phyloP scores from a whole-genome alignment of 129 eudicot genomes.

The Escallonia herrerae region DNA sequence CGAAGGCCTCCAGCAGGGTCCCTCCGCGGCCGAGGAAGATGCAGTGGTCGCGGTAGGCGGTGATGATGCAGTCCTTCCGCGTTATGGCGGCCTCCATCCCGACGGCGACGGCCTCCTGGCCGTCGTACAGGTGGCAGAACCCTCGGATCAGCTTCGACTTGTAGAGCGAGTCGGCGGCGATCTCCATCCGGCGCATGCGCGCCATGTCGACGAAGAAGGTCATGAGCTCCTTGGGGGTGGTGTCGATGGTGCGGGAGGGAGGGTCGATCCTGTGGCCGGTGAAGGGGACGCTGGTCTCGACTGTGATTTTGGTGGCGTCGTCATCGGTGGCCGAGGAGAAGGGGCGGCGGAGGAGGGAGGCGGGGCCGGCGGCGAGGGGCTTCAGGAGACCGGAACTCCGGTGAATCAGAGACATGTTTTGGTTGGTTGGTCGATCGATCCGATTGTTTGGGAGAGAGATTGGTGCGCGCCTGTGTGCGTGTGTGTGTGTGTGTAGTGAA shows the following conservation, averaged over 20 bases:
- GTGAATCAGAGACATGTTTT: conserved; percentile 23
- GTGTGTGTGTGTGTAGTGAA: too few species aligned
- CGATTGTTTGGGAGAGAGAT: background rate
- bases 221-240: conserved; percentile 73
- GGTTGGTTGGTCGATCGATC: background rate
- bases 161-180: conserved; percentile 95
- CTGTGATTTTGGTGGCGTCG: conserved; percentile 55
- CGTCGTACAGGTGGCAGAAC: conserved; percentile 94
- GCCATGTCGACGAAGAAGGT: conserved; percentile 83
- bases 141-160: conserved; percentile 93
- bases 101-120: conserved; percentile 88
- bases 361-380: conserved; percentile 16
- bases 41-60: conserved; percentile 89
- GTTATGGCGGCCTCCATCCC: conserved; percentile 99
- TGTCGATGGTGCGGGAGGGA: conserved; percentile 71
- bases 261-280: conserved; percentile 85
- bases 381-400: conserved; percentile 23
- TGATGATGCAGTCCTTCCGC: conserved; percentile 68
- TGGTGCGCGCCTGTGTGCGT: too few species aligned
- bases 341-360: conserved; percentile 23
- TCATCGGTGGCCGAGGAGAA: conserved; percentile 24
- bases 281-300: conserved; percentile 85
- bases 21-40: conserved; percentile 78
- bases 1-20: conserved; percentile 48
- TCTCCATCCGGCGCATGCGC: conserved; percentile 95